phyloP scores from a whole-genome alignment of 768 basidiomycete genomes.

The Auriscalpium microsporum region DNA sequence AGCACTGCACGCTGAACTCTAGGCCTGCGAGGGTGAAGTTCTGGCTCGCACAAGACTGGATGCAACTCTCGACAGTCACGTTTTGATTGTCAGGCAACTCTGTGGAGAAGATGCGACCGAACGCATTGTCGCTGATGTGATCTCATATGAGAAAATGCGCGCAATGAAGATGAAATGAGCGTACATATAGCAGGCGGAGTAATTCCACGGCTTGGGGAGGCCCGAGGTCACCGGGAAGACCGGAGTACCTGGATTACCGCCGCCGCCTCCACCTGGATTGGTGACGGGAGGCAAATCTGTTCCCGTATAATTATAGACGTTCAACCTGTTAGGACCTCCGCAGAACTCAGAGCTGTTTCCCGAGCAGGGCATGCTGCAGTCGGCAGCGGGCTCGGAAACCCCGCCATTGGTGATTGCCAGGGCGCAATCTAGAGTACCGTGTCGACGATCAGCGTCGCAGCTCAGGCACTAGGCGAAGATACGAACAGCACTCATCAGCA shows the following conservation, averaged over 20 bases:
- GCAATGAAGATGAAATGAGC: neutral
- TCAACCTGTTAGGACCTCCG: slow-evolving; percentile 62
- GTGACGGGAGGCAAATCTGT: slow-evolving; percentile 32
- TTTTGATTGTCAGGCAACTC: slow-evolving; percentile 29
- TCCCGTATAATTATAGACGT: slow-evolving; percentile 64
- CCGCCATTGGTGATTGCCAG: slow-evolving; percentile 37
- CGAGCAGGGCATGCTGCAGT: slow-evolving; percentile 59
- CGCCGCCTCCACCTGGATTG: slow-evolving; percentile 25
- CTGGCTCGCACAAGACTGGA: slow-evolving; percentile 43
- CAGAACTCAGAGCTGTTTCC: slow-evolving; percentile 62
- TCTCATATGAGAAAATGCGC: neutral
- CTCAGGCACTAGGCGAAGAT: neutral
- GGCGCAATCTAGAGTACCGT: slow-evolving; percentile 39
- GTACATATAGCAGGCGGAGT: slow-evolving; percentile 42
- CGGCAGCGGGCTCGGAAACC: slow-evolving; percentile 35
- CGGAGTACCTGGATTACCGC: slow-evolving; percentile 15
- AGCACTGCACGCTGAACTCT: slow-evolving; percentile 50
- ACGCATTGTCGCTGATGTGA: slow-evolving; percentile 40
- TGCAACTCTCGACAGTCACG: slow-evolving; percentile 57
- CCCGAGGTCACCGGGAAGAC: slow-evolving; percentile 6
- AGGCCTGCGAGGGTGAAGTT: slow-evolving; percentile 62
- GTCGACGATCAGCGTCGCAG: neutral
- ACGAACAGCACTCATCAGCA: slow-evolving; percentile 44
- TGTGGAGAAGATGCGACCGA: slow-evolving; percentile 51
- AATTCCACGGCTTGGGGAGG: slow-evolving; percentile 11